Evolutionary conservation across 345 rosid genomes (phyloP).

Genomic region (Toxicodendron radicans): DNA sequence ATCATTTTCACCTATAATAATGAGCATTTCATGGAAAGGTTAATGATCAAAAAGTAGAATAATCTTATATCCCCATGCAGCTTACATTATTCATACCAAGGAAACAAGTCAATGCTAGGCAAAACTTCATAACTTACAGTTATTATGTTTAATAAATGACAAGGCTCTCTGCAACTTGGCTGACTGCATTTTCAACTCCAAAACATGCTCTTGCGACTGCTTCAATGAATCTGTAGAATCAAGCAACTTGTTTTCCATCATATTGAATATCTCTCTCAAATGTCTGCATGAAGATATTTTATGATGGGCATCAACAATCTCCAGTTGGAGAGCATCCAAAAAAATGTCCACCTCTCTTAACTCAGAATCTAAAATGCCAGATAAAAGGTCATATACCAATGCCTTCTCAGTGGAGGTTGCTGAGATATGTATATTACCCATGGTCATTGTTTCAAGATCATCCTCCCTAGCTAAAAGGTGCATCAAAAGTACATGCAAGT

Average conservation of each 20-base stretch:
- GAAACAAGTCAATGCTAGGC: not conserved
- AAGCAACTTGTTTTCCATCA: conserved; percentile 58
- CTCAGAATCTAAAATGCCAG: conserved; percentile 78
- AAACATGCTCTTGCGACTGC: conserved; percentile 55
- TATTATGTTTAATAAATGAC: conserved; percentile 53
- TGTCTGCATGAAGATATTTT: conserved; percentile 63
- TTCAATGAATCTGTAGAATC: conserved; percentile 61
- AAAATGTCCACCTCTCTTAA: conserved; percentile 69
- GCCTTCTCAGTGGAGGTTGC: conserved; percentile 63
- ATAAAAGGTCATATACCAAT: conserved; percentile 64
- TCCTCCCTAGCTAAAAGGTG: conserved; percentile 68
- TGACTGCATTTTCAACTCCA: conserved; percentile 70
- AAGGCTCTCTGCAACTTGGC: conserved; percentile 56
- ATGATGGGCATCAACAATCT: conserved; percentile 61
- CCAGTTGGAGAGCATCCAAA: conserved; percentile 56
- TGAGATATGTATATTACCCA: conserved; percentile 35
- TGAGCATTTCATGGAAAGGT: conserved; percentile 18
- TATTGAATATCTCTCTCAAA: conserved; percentile 27
- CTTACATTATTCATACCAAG: conserved; percentile 2
- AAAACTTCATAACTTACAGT: conserved; percentile 43
- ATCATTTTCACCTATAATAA: conserved; percentile 55
- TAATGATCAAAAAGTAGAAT: conserved; percentile 15
- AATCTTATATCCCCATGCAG: not conserved
- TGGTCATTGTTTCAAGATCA: conserved; percentile 49
- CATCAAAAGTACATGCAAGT: conserved; percentile 71